Base-by-base conservation (phyloP, 306 rosid species). In the Sphenostylis stenocarpa region DNA sequence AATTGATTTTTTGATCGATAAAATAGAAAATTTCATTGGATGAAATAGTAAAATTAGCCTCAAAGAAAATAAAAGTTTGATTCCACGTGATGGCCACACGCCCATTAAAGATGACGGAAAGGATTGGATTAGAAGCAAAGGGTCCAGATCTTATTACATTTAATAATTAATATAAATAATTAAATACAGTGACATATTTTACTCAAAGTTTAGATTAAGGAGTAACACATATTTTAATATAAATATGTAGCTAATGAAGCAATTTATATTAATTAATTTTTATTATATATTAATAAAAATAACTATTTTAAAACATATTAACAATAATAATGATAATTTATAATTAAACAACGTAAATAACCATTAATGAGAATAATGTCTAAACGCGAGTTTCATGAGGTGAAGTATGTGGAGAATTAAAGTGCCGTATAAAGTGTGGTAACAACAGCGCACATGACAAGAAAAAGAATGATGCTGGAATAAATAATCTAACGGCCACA, bases 81-180 rank as follows among this genome's bases (percentile, higher is more conserved):
- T 20, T 58, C 71, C 82, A 70, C 49, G 53, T 58, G 82, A 21
- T 13, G 47, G 77, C 41, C 82, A 78, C 82, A 70, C 77, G 70
- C 77, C 77, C 36, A 20, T 68, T 2, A 14, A 16, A 26, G 1
- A 67, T 45, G 4, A 28, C 5, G 28, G 24, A 67, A 67, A 44
- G 56, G 39, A 45, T 44, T 26, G 73, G 58, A 45, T 0, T 26
- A 26, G 41, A 68, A 68, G 5, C 55, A 20, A 39, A 39, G n/a
- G 70, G 47, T 33, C 7, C 11, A 64, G 49, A 64, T 20, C 17
- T 5, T 38, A 0, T 23, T 23, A 12, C 28, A 10, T 39, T 21
- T 21, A 17, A 36, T 34, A 19, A 38, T 63, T 38, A 26, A 43
- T 66, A 43, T 3, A 66, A 12, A 12, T 11, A 0, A 20, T 52